Conservation (phyloP, 2,329 filamentous ascomycete genomes). For the Bipolaris victoriae region DNA sequence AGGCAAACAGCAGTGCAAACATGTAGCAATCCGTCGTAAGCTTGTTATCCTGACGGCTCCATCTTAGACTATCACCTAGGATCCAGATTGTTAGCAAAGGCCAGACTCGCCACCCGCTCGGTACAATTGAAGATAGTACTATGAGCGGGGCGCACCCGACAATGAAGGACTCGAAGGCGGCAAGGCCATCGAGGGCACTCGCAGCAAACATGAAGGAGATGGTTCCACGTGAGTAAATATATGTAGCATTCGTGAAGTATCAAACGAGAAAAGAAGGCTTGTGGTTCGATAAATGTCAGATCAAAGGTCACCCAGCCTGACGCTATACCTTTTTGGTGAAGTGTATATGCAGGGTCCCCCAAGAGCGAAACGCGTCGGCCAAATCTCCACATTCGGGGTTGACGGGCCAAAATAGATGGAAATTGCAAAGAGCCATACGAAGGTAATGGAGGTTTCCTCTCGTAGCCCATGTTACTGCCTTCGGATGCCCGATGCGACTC, state of each 20-base stretch:
- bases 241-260: slow-evolving; percentile 6
- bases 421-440: not conserved
- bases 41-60: slow-evolving; percentile 25
- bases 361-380: not conserved
- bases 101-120: slow-evolving; percentile 21
- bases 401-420: not conserved
- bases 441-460: not conserved
- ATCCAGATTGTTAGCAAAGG: slow-evolving; percentile 32
- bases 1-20: slow-evolving; percentile 19
- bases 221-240: slow-evolving; percentile 10
- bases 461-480: not conserved
- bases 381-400: not conserved
- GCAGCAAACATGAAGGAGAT: slow-evolving; percentile 21
- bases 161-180: slow-evolving; percentile 17
- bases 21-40: slow-evolving; percentile 29
- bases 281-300: slow-evolving; percentile 15
- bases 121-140: slow-evolving; percentile 7
- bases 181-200: slow-evolving; percentile 18
- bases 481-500: slow-evolving; percentile 1
- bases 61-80: slow-evolving; percentile 23
- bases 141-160: slow-evolving; percentile 11
- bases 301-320: slow-evolving; percentile 9
- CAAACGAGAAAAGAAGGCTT: slow-evolving; percentile 5
- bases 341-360: slow-evolving; percentile 26
- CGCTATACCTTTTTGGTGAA: slow-evolving; percentile 31